phyloP scores from a whole-genome alignment of 306 rosid species.

The Sicyos edulis region DNA sequence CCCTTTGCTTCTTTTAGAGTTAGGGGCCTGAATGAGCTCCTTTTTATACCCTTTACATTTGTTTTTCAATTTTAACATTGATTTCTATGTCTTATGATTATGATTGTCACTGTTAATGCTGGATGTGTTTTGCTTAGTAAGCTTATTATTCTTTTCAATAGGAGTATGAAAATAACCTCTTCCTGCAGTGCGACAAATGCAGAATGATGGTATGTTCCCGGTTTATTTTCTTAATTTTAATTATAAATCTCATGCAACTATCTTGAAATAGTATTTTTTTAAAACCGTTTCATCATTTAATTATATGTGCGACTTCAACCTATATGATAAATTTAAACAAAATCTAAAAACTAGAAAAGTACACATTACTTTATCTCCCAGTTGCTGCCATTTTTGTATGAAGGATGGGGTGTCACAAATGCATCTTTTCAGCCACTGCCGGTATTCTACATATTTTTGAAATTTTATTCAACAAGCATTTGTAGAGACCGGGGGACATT shows the following conservation, averaged over 20 bases:
- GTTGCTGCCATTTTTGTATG: too few species aligned
- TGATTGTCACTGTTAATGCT: constrained; percentile 6
- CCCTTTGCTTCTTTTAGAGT: constrained; percentile 12
- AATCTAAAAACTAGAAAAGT: too few species aligned
- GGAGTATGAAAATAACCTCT: constrained; percentile 95
- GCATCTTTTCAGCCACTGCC: too few species aligned
- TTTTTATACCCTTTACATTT: neutral
- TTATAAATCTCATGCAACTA: neutral
- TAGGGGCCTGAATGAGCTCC: neutral
- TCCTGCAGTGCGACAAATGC: constrained; percentile 98
- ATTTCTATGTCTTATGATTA: neutral
- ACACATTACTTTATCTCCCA: too few species aligned
- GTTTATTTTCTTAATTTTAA: neutral
- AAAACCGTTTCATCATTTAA: neutral
- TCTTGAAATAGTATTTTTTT: neutral
- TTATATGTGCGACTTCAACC: neutral
- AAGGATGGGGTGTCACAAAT: too few species aligned
- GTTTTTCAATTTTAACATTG: neutral
- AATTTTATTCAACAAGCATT: too few species aligned
- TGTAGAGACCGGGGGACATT: too few species aligned
- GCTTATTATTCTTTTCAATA: constrained; percentile 21
- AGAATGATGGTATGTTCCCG: constrained; percentile 81
- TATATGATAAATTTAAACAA: too few species aligned
- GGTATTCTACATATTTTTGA: too few species aligned
- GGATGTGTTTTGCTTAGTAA: neutral